Conservation (phyloP, 148 eudicot species). For the Camellia lanceoleosa region DNA sequence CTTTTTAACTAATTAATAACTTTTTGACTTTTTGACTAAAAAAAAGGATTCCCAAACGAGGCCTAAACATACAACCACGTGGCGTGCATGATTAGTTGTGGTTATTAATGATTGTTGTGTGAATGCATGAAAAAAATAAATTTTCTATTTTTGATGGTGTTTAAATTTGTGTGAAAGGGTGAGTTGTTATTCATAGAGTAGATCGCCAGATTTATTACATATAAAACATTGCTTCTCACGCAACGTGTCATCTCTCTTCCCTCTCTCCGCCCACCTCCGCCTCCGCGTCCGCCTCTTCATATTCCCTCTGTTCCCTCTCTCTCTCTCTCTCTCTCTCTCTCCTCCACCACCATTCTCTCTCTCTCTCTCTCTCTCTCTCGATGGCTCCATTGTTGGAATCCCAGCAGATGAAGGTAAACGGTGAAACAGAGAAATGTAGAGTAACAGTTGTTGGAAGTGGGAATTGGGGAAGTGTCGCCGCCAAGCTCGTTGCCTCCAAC, state of each 20-base stretch:
- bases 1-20: too few relatives aligned
- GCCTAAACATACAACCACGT: too few relatives aligned
- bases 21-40: too few relatives aligned
- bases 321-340: not conserved
- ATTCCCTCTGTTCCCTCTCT: not conserved
- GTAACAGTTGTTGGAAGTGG: constrained; percentile 91
- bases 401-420: not conserved
- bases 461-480: constrained; percentile 98
- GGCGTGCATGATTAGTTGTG: too few relatives aligned
- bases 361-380: not conserved
- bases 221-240: constrained; percentile 28
- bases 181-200: constrained; percentile 13
- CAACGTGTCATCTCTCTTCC: constrained; percentile 16
- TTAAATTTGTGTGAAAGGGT: not conserved
- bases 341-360: too few relatives aligned
- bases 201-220: constrained; percentile 32
- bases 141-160: not conserved
- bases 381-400: constrained; percentile 25
- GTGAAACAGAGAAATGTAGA: constrained; percentile 29
- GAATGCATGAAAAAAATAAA: too few relatives aligned
- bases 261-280: constrained; percentile 27
- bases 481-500: constrained; percentile 91
- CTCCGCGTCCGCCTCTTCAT: constrained; percentile 12
- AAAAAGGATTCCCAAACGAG: too few relatives aligned
- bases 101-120: too few relatives aligned